phyloP scores from a whole-genome alignment of 208 protist genomes.

The Endotrypanum monterogeii region DNA sequence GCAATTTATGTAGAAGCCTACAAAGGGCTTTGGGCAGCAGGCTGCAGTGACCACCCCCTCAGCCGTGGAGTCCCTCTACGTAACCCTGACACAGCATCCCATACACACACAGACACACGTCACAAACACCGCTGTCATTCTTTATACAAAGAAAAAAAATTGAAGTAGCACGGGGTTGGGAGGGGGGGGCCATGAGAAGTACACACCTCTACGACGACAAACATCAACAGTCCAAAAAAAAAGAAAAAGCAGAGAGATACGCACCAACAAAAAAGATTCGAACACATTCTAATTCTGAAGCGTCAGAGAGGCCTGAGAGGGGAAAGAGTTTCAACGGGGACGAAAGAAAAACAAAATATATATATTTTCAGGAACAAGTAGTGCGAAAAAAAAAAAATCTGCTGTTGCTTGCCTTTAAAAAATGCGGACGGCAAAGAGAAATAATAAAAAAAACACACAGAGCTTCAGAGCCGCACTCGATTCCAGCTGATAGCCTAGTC shows the following conservation, averaged over 20 bases:
- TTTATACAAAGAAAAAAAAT: too few relatives aligned
- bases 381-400: background rate
- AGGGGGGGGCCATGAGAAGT: too few relatives aligned
- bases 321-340: background rate
- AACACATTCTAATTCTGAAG: background rate
- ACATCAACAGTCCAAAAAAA: background rate
- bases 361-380: background rate
- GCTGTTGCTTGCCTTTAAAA: background rate
- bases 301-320: too few relatives aligned
- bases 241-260: background rate
- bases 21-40: too few relatives aligned
- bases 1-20: background rate
- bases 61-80: too few relatives aligned
- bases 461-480: background rate
- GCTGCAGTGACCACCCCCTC: too few relatives aligned
- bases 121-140: too few relatives aligned
- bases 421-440: background rate
- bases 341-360: background rate
- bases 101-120: too few relatives aligned
- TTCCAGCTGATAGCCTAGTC: background rate
- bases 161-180: background rate
- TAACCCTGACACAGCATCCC: too few relatives aligned
- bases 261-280: background rate
- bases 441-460: too few relatives aligned
- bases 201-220: too few relatives aligned